Evolutionary conservation across 1,284 basidiomycete genomes (phyloP).

Genomic region (Ceratobasidium sp.): DNA sequence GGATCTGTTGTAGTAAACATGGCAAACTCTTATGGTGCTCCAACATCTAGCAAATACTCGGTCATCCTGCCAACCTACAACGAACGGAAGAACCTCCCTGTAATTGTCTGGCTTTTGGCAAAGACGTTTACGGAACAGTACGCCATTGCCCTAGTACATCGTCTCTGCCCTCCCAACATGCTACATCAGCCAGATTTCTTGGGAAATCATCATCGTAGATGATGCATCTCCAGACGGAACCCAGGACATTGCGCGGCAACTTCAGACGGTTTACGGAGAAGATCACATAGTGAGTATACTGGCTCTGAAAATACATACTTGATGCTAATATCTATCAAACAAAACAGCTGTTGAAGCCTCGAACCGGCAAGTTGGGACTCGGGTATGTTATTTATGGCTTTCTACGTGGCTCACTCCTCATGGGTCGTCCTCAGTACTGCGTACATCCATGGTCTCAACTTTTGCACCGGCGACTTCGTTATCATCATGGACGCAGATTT

Average conservation of each 20-base stretch:
- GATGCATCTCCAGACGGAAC: conserved; percentile 92
- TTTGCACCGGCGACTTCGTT: conserved; percentile 89
- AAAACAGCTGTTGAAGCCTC: conserved; percentile 74
- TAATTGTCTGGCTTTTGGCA: conserved; percentile 83
- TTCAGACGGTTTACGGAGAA: conserved; percentile 78
- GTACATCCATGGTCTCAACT: conserved; percentile 89
- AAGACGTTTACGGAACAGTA: conserved; percentile 77
- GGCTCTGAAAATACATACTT: neutral
- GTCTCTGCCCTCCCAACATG: conserved; percentile 18
- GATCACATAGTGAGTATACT: conserved; percentile 72
- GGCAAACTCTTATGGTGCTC: conserved; percentile 25
- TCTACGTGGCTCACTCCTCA: conserved; percentile 17
- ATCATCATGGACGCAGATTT: conserved; percentile 98
- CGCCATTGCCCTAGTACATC: conserved; percentile 49
- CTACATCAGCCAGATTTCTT: conserved; percentile 60
- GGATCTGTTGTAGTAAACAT: conserved; percentile 36
- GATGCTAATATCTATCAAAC: conserved; percentile 12
- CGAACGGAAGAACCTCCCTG: conserved; percentile 87
- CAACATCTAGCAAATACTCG: conserved; percentile 66
- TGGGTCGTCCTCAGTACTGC: conserved; percentile 66
- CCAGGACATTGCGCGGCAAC: conserved; percentile 81
- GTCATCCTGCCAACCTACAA: conserved; percentile 94
- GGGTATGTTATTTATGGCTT: conserved; percentile 59
- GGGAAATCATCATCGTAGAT: conserved; percentile 91
- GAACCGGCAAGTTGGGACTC: conserved; percentile 86